Conservation (phyloP, 2,329 filamentous ascomycete species). For the Penicillium fuscoglaucum region DNA sequence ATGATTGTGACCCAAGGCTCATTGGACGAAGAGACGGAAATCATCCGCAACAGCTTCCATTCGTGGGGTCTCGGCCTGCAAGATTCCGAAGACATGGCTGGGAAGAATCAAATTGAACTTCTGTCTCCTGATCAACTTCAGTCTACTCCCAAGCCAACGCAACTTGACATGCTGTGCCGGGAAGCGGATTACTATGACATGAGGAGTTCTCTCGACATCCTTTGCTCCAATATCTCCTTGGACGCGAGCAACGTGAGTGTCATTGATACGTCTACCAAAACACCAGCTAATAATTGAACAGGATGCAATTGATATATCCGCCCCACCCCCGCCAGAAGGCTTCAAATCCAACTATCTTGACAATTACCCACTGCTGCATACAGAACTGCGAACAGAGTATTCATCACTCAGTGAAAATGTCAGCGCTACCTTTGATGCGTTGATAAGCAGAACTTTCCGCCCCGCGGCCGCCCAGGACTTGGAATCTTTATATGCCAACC, state of each 20-base stretch:
- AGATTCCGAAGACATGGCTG: conserved; percentile 53
- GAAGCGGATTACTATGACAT: conserved; percentile 36
- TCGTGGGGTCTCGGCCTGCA: conserved; percentile 67
- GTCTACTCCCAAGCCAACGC: conserved; percentile 22
- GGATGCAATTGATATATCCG: conserved; percentile 62
- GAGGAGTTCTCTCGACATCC: conserved; percentile 40
- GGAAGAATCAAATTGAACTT: conserved; percentile 41
- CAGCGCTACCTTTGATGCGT: conserved; percentile 34
- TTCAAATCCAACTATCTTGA: conserved; percentile 57
- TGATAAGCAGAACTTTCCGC: conserved; percentile 31
- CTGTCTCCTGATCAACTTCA: conserved; percentile 3
- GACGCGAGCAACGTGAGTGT: conserved; percentile 32
- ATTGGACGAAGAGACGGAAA: conserved; percentile 59
- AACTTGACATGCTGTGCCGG: conserved; percentile 31
- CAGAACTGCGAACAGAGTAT: conserved; percentile 50
- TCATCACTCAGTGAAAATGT: conserved; percentile 38
- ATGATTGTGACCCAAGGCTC: conserved; percentile 42
- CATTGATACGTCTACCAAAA: neutral
- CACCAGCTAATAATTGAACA: conserved; percentile 30
- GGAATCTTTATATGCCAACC: conserved; percentile 30
- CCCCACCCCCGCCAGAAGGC: conserved; percentile 58
- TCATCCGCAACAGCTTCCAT: conserved; percentile 64
- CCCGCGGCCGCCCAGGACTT: conserved; percentile 16
- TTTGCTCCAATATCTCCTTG: conserved; percentile 31
- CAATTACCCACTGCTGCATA: conserved; percentile 55